A percentile compares a stretch with the other conserved stretches of the same genome.
Evolutionary conservation across 2,329 filamentous ascomycete species (phyloP).

Genomic region (Ceratocystis smalleyi): DNA sequence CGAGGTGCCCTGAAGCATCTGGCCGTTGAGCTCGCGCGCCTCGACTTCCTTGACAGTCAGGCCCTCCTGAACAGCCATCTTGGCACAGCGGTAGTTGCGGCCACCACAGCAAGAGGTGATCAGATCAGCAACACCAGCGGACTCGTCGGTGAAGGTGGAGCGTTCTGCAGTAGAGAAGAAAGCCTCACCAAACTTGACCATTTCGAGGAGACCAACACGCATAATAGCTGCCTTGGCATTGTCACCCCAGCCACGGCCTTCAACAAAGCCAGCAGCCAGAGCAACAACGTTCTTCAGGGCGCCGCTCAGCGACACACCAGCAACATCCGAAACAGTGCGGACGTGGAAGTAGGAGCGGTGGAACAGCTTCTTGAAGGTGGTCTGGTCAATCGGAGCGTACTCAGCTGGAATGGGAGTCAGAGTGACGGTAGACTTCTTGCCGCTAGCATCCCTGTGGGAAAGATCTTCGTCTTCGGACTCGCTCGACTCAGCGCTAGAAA

Average conservation of each 20-base stretch:
- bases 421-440: slow-evolving; percentile 49
- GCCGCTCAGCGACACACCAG: slow-evolving; percentile 84
- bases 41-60: slow-evolving; percentile 78
- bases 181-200: slow-evolving; percentile 86
- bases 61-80: slow-evolving; percentile 66
- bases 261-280: slow-evolving; percentile 83
- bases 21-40: slow-evolving; percentile 77
- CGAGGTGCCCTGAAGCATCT: slow-evolving; percentile 88
- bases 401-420: slow-evolving; percentile 63
- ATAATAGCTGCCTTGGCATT: slow-evolving; percentile 98
- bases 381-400: slow-evolving; percentile 76
- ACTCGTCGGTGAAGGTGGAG: slow-evolving; percentile 91
- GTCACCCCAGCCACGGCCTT: slow-evolving; percentile 92
- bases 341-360: slow-evolving; percentile 97
- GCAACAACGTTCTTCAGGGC: slow-evolving; percentile 96
- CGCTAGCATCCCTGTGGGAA: slow-evolving; percentile 54
- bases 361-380: slow-evolving; percentile 71
- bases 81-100: slow-evolving; percentile 87
- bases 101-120: slow-evolving; percentile 89
- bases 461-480: slow-evolving; percentile 35
- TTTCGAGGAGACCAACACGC: slow-evolving; percentile 87
- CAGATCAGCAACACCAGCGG: slow-evolving; percentile 83
- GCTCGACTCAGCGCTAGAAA: slow-evolving; percentile 42
- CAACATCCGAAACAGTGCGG: slow-evolving; percentile 84
- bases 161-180: slow-evolving; percentile 80